Base-by-base conservation (phyloP, 345 rosid genomes). In the Iberis pinnata region DNA sequence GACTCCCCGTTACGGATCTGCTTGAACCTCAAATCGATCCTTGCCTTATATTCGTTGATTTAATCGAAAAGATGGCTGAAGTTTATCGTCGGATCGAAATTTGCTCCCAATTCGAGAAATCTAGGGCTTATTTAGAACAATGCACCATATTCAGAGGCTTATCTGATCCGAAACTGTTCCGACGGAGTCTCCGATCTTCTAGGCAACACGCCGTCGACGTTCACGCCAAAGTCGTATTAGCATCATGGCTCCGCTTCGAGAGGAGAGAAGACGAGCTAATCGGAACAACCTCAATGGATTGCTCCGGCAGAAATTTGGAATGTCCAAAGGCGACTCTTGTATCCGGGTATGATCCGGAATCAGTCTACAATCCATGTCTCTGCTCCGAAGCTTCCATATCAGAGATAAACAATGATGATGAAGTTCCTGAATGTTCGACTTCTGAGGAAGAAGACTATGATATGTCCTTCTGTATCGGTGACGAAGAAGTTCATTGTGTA, bases 231-330 rank as follows among this genome's bases (percentile, higher is more conserved):
- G 68, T 89, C 36, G 87, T 89, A 6, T 55, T 89, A 24, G 84
- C 85, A 0, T 73, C 95, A 1, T 89, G 97, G 89, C 67, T 88
- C 40, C 73, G 89, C 53, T 85, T 33, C 40, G 97, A 88, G 79
- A 79, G 97, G 80, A 79, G 97, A 49, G 95, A 88, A 18, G 85
- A 88, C 50, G 95, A 85, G 54, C 76, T 85, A 16, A 64, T 75
- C 15, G 97, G 89, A 6, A 70, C 73, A 0, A 58, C 72, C 7
- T 66, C 89, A 3, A 77, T 88, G 88, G 84, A 79, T 64, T 89
- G 95, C 55, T 69, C 74, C 20, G 89, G 95, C 26, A 75, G 87
- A 43, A 88, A 76, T 41, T 22, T 83, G 11, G 89, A 89, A 56
- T 89, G 97, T 40, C 95, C 95, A 1, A 75, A 49, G 69, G 87